Evolutionary conservation across 2,329 filamentous ascomycete genomes (phyloP).

Genomic region (Clarireedia sp.): DNA sequence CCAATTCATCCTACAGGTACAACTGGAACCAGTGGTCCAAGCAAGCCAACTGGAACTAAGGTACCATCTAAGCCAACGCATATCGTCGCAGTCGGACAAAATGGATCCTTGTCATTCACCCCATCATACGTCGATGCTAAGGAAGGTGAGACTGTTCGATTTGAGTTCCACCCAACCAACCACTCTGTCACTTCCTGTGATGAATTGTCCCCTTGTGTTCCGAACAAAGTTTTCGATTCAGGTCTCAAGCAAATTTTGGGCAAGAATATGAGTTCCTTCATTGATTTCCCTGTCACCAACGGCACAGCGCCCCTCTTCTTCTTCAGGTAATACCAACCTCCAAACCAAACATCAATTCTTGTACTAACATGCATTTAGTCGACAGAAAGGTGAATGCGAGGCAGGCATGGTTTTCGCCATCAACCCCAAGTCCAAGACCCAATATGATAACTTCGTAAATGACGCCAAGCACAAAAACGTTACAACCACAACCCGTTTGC

Average conservation of each 20-base stretch:
- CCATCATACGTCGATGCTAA: constrained; percentile 7
- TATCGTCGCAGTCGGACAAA: constrained; percentile 8
- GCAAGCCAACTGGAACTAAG: not conserved
- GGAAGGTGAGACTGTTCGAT: constrained; percentile 12
- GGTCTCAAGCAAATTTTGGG: constrained; percentile 7
- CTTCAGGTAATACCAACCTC: constrained; percentile 1
- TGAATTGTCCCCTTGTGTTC: constrained; percentile 4
- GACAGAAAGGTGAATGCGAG: constrained; percentile 9
- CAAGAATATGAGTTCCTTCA: constrained; percentile 7
- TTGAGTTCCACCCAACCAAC: constrained; percentile 8
- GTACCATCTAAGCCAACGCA: constrained; percentile 6
- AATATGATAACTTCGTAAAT: constrained; percentile 5
- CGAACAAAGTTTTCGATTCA: constrained; percentile 10
- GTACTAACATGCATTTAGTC: constrained; percentile 3
- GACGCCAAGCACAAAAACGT: constrained; percentile 2
- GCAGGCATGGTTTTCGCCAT: constrained; percentile 14
- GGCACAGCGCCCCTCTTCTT: constrained; percentile 5
- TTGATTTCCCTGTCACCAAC: constrained; percentile 11
- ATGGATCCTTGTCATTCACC: constrained; percentile 9
- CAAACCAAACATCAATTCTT: not conserved
- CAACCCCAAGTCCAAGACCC: constrained; percentile 6
- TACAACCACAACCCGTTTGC: not conserved
- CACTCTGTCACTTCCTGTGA: constrained; percentile 11
- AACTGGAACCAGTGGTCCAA: not conserved
- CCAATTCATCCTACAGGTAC: not conserved